Base-by-base conservation (phyloP, 495 filamentous ascomycete species). In the Saxophila tyrrhenica region DNA sequence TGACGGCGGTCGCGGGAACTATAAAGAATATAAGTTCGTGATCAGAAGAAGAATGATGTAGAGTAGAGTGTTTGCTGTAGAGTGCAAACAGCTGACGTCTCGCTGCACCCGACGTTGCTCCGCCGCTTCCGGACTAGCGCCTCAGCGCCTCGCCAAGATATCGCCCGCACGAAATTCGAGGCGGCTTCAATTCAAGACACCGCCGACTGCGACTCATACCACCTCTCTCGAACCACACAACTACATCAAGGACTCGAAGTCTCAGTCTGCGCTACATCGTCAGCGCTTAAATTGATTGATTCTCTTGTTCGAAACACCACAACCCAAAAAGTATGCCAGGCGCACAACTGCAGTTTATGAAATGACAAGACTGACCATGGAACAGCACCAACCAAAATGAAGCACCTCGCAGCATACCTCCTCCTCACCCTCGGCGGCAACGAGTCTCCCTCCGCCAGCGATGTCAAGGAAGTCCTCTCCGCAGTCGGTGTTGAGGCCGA, bases 381-480 rank as follows among this genome's bases (percentile, higher is more conserved):
- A 20, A 16, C 43, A 62, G 58, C 56, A 67, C 48, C 64, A 51
- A 57, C 73, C 76, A 91, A 83, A 87, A 98, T 98, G 92, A 98
- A 97, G 90, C 84, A 97, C 77, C 85, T 98, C 76, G 94, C 92
- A 70, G 90, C 92, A 69, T 98, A 95, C 83, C 87, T 98, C 66
- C 92, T 98, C 70, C 84, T 96, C 73, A 75, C 76, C 77, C 82
- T 97, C 63, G 92, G 80, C 68, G 92, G 92, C 76, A 98, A 97
- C 79, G 76, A 79, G 75, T 81, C 81, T 50, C 92, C 92, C 62
- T 89, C 87, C 49, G 87, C 85, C 59, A 74, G 75, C 52, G 90
- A 99, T 69, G 76, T 99, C 76, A 94, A 90, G 80, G 73, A 63
- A 54, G 90, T 99, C 67, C 87, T 99, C 70, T 80, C 81, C 59